Base-by-base conservation (phyloP, 2,329 filamentous ascomycete species). In the Penicillium sclerotigenum region DNA sequence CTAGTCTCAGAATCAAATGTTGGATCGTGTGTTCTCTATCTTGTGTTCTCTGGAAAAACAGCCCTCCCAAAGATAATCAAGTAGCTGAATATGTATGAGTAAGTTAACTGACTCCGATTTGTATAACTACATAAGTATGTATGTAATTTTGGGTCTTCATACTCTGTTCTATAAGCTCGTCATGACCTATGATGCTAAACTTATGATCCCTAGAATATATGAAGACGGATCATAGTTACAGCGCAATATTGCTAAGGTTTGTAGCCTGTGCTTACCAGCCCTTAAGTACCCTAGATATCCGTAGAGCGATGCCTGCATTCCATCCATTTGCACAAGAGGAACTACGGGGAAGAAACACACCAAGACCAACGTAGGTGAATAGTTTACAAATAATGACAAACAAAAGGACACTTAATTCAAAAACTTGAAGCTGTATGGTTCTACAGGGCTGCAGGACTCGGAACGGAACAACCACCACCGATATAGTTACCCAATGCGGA, bases 381-480 rank as follows among this genome's bases (percentile, higher is more conserved):
- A 26, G 2, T 4, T 1, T 9, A 26, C 14, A 6, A 24, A 7
- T 11, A 26, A 41, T 9, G 9, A 13, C 10, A 28, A 28, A 6
- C 10, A 13, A 10, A 28, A 11, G 4, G 16, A 18, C 4, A 28
- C 2, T 18, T 16, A 42, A 11, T n/a, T 38, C 2, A n/a, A 28
- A 14, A 18, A 18, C 5, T 18, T 28, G 40, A 28, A 28, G 16
- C 14, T 1, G 14, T 16, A 31, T 46, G 33, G 43, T 33, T 11
- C 18, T n/a, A 4, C 18, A 22, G 14, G 31, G 29, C 22, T 9
- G 41, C 38, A 16, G 26, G 16, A 41, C 46, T 53, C 66, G 64
- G 65, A 38, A 1, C 52, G 72, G 70, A 72, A 54, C 54, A 73
- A 71, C 49, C n/a, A 57, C n/a, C 10, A 47, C 70, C 63, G 47